Evolutionary conservation across 306 rosid genomes (phyloP), one percentile per base, ranked within the genome.

Genomic region (Chamaecrista fasciculata): DNA sequence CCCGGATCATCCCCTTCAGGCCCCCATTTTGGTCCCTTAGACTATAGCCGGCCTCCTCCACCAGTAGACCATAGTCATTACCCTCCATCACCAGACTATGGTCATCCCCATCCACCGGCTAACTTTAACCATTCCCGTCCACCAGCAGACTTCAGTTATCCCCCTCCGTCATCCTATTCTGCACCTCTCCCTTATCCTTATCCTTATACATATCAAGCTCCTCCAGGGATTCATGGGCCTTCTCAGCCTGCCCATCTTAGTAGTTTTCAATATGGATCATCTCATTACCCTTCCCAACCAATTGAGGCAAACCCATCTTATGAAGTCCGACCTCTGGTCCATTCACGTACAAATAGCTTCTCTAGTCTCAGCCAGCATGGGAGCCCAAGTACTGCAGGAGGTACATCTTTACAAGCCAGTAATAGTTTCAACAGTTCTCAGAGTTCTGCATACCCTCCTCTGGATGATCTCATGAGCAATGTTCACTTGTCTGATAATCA

Each of bases 221-320:
- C 78, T 73, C 79, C 86, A 20, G 8, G 64, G 51, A 58, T 11
- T 72, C 71, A 76, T 42, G 25, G 9, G 76, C 34, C 73, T 70
- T 81, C 90, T 47, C 76, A 49, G 28, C 87, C 89, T 49, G 39
- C 79, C 72, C 76, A 79, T 65, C 81, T 72, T 65, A 50, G 72
- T 66, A 93, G 88, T 71, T 86, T 88, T 31, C 91, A 82, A 67
- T 73, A 83, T 67, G 94, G 79, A 29, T 50, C 88, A 26, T 56
- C 89, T 29, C 94, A 58, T 18, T 69, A 66, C 68, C 83, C 73
- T 52, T 73, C 86, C 70, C 88, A 52, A 59, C 88, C 72, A 70
- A 57, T 77, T 0, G 80, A 62, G 18, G 12, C 70, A 5, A 78
- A 85, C 72, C 79, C 83, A 0, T 44, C 83, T 8, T 70, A 66